These are phyloP conservation scores for Oryza punctata DNA, from an alignment of 176 grass and related monocot genomes.

Conservation along the genomic window DNA sequence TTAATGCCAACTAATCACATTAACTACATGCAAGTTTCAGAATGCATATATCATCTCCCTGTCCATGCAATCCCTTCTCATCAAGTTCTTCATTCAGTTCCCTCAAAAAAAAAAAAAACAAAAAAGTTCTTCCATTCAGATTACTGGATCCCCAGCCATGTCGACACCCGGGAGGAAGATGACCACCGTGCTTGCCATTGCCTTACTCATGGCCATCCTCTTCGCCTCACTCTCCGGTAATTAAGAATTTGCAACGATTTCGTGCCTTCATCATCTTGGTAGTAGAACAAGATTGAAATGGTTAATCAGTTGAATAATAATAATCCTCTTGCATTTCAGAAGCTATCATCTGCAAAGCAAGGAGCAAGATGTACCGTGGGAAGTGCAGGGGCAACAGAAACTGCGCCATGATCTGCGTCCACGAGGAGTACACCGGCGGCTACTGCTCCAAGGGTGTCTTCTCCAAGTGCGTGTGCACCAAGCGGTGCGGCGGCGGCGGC, in stretches of 20 bases:
- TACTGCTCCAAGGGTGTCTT: background rate
- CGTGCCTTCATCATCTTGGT: no score
- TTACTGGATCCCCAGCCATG: background rate
- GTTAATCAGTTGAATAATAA: no score
- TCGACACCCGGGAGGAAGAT: background rate
- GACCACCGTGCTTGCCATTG: background rate
- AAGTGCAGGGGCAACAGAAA: background rate
- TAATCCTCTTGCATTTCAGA: no score
- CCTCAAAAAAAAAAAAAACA: background rate
- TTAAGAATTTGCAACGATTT: background rate
- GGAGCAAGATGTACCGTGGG: background rate
- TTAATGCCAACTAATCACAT: background rate
- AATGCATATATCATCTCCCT: background rate
- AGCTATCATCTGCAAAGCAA: background rate
- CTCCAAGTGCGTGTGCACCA: background rate
- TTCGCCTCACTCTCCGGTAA: background rate
- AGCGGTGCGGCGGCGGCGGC: background rate
- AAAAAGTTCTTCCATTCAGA: background rate
- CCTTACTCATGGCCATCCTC: background rate
- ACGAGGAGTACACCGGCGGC: background rate
- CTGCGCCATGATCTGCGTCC: background rate
- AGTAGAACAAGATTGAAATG: no score
- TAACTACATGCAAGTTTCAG: background rate
- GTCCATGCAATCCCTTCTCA: background rate
- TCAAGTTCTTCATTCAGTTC: background rate